Evolutionary conservation across 2,329 filamentous ascomycete species (phyloP).

Genomic region (Botrytis galanthina): DNA sequence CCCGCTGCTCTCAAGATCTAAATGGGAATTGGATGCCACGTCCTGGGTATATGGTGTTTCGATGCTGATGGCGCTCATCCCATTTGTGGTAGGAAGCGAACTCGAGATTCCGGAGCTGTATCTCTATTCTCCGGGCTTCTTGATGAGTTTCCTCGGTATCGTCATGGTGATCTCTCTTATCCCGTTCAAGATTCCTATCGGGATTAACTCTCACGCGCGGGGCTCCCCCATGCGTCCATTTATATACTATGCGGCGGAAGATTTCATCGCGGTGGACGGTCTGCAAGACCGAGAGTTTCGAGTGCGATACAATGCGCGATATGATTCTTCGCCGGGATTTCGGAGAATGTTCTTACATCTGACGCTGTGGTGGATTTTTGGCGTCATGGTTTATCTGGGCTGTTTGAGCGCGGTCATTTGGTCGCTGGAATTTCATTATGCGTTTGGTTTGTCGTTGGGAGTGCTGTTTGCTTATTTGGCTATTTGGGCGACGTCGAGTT

Average conservation of each 20-base stretch:
- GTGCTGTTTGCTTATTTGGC: slow-evolving; percentile 28
- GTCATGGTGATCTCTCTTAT: slow-evolving; percentile 77
- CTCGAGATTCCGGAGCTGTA: slow-evolving; percentile 28
- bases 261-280: slow-evolving; percentile 33
- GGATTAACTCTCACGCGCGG: slow-evolving; percentile 31
- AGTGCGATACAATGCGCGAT: slow-evolving; percentile 28
- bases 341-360: slow-evolving; percentile 26
- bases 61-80: slow-evolving; percentile 30
- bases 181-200: slow-evolving; percentile 60
- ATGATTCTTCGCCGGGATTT: slow-evolving; percentile 26
- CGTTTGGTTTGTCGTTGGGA: slow-evolving; percentile 27
- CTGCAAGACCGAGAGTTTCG: slow-evolving; percentile 32
- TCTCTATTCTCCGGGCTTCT: slow-evolving; percentile 66
- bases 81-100: slow-evolving; percentile 27
- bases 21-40: slow-evolving; percentile 31
- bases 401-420: slow-evolving; percentile 30
- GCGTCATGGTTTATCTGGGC: slow-evolving; percentile 27
- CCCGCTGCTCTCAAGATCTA: slow-evolving; percentile 28
- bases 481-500: slow-evolving; percentile 26
- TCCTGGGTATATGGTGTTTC: slow-evolving; percentile 30
- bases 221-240: slow-evolving; percentile 28
- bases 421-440: slow-evolving; percentile 30
- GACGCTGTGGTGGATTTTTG: slow-evolving; percentile 30
- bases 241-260: slow-evolving; percentile 32
- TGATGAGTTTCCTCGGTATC: slow-evolving; percentile 78